Evolutionary conservation across 441 rosid species (phyloP).

Genomic region (Populus hybrid): DNA sequence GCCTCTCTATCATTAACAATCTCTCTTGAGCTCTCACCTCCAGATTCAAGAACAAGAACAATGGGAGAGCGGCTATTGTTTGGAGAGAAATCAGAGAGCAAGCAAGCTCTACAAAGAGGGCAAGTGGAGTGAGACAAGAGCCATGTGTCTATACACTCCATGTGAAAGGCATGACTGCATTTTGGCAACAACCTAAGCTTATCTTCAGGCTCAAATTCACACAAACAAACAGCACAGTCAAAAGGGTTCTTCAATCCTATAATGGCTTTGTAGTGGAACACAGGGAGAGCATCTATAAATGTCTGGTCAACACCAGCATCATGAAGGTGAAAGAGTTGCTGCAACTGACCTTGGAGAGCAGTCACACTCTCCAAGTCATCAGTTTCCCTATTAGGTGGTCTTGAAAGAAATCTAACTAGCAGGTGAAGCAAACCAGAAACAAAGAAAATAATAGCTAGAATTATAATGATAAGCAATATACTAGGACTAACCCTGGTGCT

Average conservation of each 20-base stretch:
- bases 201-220: constrained; percentile 84
- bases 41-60: constrained; percentile 86
- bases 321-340: constrained; percentile 89
- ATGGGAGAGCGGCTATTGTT: constrained; percentile 50
- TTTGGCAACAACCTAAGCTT: constrained; percentile 88
- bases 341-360: constrained; percentile 92
- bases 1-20: constrained; percentile 42
- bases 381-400: constrained; percentile 51
- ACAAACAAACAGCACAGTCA: constrained; percentile 94
- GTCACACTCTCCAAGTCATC: constrained; percentile 70
- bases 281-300: constrained; percentile 88
- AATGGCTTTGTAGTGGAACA: constrained; percentile 73
- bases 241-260: constrained; percentile 77
- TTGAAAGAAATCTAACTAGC: constrained; percentile 52
- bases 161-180: constrained; percentile 96
- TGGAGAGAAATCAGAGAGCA: constrained; percentile 19
- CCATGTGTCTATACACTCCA: constrained; percentile 98
- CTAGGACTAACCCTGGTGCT: constrained; percentile 55
- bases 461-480: constrained; percentile 48
- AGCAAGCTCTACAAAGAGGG: constrained; percentile 74
- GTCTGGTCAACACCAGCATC: constrained; percentile 97
- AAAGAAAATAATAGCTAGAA: constrained; percentile 37
- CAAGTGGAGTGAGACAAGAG: constrained; percentile 97
- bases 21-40: constrained; percentile 83
- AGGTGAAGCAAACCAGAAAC: constrained; percentile 59